phyloP scores from a whole-genome alignment of 177 flowering plant species.

The Telopea speciosissima region DNA sequence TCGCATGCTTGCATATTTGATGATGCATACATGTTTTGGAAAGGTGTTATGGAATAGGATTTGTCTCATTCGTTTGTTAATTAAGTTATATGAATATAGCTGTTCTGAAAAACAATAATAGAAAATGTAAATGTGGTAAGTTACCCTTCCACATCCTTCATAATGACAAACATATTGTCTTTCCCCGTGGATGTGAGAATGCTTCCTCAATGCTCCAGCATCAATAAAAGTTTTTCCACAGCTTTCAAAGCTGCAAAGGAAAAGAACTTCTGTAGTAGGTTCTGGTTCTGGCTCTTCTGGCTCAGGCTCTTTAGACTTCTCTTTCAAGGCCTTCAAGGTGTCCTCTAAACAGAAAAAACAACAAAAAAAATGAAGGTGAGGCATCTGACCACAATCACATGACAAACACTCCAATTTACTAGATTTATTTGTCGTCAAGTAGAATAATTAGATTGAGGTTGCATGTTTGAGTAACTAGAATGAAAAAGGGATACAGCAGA shows the following conservation, averaged over 20 bases:
- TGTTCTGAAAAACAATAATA: not conserved
- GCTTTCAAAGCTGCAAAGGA: slow-evolving; percentile 95
- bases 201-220: slow-evolving; percentile 93
- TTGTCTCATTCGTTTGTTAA: not conserved
- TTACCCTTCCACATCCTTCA: slow-evolving; percentile 91
- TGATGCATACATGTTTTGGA: too few species aligned
- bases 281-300: slow-evolving; percentile 75
- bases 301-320: slow-evolving; percentile 58
- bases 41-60: too few species aligned
- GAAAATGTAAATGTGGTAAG: not conserved
- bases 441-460: not conserved
- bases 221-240: slow-evolving; percentile 98
- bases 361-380: not conserved
- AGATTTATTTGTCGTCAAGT: not conserved
- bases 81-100: not conserved
- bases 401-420: not conserved
- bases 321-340: slow-evolving; percentile 56
- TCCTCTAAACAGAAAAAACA: slow-evolving; percentile 39
- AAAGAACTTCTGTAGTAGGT: slow-evolving; percentile 83
- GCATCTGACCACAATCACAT: slow-evolving; percentile 3
- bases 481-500: not conserved
- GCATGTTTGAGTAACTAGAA: not conserved
- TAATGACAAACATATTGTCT: slow-evolving; percentile 82
- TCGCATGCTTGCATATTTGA: too few species aligned
- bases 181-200: slow-evolving; percentile 97